A percentile compares a stretch with the other conserved stretches of the same genome.
phyloP scores from a whole-genome alignment of 768 basidiomycete species.

The Phaeotremella fagi region DNA sequence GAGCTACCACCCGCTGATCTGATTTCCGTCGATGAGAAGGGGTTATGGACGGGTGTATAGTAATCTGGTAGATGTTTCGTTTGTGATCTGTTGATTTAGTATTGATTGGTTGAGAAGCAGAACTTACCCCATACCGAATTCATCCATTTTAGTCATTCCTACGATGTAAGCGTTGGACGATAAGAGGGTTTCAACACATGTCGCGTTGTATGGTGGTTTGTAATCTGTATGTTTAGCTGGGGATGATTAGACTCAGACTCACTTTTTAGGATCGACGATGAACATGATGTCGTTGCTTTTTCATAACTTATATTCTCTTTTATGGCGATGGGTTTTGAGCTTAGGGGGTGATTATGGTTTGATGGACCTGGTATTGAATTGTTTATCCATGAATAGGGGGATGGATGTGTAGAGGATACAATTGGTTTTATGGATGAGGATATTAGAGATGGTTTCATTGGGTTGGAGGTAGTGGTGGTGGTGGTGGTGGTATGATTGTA shows the following conservation, averaged over 20 bases:
- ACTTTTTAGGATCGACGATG: conserved; percentile 71
- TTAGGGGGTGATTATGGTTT: conserved; percentile 1
- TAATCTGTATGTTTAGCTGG: conserved; percentile 56
- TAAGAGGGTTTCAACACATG: conserved; percentile 64
- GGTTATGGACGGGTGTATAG: conserved; percentile 77
- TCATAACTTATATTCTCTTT: conserved; percentile 83
- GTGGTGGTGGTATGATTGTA: background rate
- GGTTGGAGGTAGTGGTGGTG: background rate
- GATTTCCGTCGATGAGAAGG: conserved; percentile 51
- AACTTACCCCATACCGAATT: conserved; percentile 94
- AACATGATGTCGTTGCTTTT: conserved; percentile 66
- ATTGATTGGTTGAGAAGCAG: background rate
- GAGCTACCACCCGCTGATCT: conserved; percentile 87
- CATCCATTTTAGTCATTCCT: conserved; percentile 93
- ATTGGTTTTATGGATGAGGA: conserved; percentile 1
- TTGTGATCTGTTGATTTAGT: conserved; percentile 48
- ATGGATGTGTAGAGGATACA: conserved; percentile 11
- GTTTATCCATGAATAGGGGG: conserved; percentile 35
- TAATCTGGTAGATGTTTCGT: conserved; percentile 71
- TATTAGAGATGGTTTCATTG: conserved; percentile 9
- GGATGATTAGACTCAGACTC: conserved; percentile 7
- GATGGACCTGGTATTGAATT: conserved; percentile 11
- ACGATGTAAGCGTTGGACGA: conserved; percentile 64
- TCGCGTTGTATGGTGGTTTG: conserved; percentile 76
- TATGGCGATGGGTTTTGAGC: conserved; percentile 54